Evolutionary conservation across 1,284 basidiomycete species (phyloP).

Genomic region (Athelia sp.): DNA sequence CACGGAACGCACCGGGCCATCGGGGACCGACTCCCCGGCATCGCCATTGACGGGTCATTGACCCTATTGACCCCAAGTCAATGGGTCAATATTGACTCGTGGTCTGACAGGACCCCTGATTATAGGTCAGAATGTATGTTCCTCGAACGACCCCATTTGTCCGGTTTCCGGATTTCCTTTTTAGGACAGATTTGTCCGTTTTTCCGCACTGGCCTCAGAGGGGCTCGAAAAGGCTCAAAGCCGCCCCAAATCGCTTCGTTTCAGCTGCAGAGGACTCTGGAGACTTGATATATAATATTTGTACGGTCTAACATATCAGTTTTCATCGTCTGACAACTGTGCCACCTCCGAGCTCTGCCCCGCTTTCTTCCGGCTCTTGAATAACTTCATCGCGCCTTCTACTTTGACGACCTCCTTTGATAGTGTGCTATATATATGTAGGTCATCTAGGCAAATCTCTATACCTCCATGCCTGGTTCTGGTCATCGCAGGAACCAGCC

Average conservation of each 20-base stretch:
- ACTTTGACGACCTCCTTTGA: not conserved
- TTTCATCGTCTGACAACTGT: not conserved
- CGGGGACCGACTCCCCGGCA: no score
- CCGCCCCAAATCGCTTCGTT: not conserved
- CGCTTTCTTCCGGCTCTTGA: not conserved
- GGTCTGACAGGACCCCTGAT: no score
- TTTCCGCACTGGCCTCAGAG: not conserved
- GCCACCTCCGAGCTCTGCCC: not conserved
- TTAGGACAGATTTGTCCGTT: not conserved
- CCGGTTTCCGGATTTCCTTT: not conserved
- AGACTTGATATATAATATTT: not conserved
- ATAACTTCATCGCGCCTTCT: not conserved
- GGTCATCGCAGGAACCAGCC: not conserved
- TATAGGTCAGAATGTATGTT: no score
- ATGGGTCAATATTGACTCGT: no score
- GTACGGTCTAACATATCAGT: not conserved
- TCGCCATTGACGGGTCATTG: no score
- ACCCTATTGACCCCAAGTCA: no score
- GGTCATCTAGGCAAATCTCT: not conserved
- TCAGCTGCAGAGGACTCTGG: not conserved
- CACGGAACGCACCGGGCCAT: no score
- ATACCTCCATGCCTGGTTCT: not conserved
- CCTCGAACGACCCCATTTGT: no score
- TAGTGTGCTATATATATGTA: not conserved
- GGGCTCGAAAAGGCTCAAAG: not conserved